Percentiles rank a stretch among this genome's conserved stretches.
phyloP scores from a whole-genome alignment of 768 basidiomycete species.

The Zangia roseola region DNA sequence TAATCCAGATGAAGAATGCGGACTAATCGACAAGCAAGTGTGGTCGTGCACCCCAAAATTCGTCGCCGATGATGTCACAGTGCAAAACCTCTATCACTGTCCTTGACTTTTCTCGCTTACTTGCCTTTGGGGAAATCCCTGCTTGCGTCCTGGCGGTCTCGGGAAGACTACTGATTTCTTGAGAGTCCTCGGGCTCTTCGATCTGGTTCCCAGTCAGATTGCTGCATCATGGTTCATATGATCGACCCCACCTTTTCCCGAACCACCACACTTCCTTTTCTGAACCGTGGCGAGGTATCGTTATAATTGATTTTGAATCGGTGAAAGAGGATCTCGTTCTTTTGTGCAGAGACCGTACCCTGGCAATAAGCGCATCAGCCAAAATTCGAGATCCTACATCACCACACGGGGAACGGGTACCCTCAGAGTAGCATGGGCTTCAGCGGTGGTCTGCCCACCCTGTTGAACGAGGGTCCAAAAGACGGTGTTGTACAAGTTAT shows the following conservation, averaged over 20 bases:
- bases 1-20: no score
- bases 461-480: slow-evolving; percentile 94
- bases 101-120: slow-evolving; percentile 35
- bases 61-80: slow-evolving; percentile 80
- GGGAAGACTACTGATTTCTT: neutral
- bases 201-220: neutral
- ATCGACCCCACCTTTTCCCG: slow-evolving; percentile 57
- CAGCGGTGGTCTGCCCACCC: slow-evolving; percentile 70
- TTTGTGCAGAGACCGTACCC: slow-evolving; percentile 88
- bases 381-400: neutral
- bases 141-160: neutral
- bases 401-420: slow-evolving; percentile 38
- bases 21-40: slow-evolving; percentile 45
- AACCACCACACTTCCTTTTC: slow-evolving; percentile 84
- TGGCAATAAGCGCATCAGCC: slow-evolving; percentile 33
- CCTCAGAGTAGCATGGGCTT: slow-evolving; percentile 79
- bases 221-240: neutral
- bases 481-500: slow-evolving; percentile 93
- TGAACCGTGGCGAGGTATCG: slow-evolving; percentile 60
- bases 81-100: slow-evolving; percentile 62
- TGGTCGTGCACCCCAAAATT: slow-evolving; percentile 72
- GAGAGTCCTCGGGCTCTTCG: slow-evolving; percentile 3
- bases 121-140: slow-evolving; percentile 23
- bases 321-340: slow-evolving; percentile 87
- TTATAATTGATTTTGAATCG: slow-evolving; percentile 90